Evolutionary conservation across 176 grass and related monocot genomes (phyloP).

Genomic region (Pontederia crassipes): DNA sequence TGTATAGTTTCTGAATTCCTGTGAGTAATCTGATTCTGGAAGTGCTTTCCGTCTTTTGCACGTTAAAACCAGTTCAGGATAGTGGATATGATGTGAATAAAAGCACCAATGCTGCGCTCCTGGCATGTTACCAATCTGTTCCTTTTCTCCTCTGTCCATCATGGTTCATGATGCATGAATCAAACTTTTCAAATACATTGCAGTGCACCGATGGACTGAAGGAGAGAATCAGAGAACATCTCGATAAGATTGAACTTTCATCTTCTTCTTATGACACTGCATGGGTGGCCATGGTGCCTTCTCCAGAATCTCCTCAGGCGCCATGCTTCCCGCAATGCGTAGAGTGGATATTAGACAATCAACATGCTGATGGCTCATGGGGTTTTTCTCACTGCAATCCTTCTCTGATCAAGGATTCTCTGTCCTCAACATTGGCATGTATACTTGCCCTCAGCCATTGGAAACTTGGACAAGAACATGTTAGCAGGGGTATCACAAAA

Average conservation of each 20-base stretch:
- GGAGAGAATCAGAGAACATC: conserved; percentile 44
- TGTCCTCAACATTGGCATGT: conserved; percentile 59
- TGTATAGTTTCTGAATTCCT: no score
- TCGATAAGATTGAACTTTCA: conserved; percentile 15
- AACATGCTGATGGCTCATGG: conserved; percentile 63
- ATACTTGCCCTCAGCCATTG: conserved; percentile 60
- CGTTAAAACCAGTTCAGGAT: no score
- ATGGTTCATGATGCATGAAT: conserved; percentile 1
- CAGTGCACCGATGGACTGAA: conserved; percentile 27
- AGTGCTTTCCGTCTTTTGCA: no score
- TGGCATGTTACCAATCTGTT: no score
- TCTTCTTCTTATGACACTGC: conserved; percentile 63
- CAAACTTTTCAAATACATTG: conserved; percentile 2
- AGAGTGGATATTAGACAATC: conserved; percentile 60
- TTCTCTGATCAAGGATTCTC: conserved; percentile 28
- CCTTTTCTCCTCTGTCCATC: neutral
- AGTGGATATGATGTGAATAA: no score
- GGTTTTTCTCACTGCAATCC: conserved; percentile 9
- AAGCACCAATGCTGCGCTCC: no score
- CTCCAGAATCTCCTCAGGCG: conserved; percentile 17
- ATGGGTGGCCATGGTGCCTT: conserved; percentile 82
- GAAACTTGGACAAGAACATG: conserved; percentile 49
- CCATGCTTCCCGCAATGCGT: conserved; percentile 55
- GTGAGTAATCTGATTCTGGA: no score
- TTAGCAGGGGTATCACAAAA: conserved; percentile 41